Evolutionary conservation across 306 rosid species (phyloP).

Genomic region (Citrullus colocynthis): DNA sequence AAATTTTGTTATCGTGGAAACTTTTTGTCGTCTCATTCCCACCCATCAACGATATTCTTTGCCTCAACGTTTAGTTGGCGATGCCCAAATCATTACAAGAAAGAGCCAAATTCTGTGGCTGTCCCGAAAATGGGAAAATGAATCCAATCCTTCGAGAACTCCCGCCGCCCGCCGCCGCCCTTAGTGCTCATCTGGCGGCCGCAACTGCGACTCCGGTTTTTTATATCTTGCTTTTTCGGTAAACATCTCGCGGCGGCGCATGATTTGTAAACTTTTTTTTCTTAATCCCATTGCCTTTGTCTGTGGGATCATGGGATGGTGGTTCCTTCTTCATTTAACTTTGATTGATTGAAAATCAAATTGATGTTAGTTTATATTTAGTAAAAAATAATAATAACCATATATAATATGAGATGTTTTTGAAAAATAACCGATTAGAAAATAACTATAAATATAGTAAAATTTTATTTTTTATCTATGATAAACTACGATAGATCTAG

Average conservation of each 20-base stretch:
- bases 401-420: too few relatives aligned
- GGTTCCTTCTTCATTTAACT: neutral
- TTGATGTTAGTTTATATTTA: neutral
- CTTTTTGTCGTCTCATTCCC: neutral
- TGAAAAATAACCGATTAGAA: too few relatives aligned
- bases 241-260: neutral
- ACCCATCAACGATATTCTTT: neutral
- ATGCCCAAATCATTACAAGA: neutral
- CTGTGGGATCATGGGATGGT: neutral
- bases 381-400: neutral
- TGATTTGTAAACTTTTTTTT: neutral
- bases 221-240: neutral
- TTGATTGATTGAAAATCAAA: neutral
- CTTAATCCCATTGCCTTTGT: neutral
- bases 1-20: neutral
- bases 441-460: too few relatives aligned
- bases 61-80: neutral
- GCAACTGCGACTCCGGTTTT: neutral
- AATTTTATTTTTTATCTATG: too few relatives aligned
- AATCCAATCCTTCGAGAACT: neutral
- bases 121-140: neutral
- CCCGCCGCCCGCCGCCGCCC: neutral
- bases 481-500: too few relatives aligned
- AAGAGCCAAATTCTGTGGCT: neutral
- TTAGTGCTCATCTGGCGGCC: neutral